Conservation (phyloP, 2,329 filamentous ascomycete genomes). For the Penicillium glabrum region DNA sequence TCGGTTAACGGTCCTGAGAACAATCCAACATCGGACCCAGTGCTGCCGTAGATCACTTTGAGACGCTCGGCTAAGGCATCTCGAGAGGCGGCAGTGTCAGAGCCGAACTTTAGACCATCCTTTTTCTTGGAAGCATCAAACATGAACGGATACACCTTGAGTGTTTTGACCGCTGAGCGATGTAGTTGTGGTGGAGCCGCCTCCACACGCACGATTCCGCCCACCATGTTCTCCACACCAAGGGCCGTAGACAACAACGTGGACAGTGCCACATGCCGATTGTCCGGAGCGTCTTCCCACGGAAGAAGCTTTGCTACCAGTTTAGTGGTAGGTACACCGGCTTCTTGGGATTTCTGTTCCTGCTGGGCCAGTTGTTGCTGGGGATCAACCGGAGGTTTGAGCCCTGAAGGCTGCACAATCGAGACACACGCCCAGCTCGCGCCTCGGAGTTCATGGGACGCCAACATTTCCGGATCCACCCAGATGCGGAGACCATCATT, state of each 20-base stretch:
- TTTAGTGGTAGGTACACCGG: constrained; percentile 60
- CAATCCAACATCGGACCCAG: constrained; percentile 60
- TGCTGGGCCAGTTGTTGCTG: constrained; percentile 68
- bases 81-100: constrained; percentile 78
- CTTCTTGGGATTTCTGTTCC: constrained; percentile 53
- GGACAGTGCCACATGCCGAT: constrained; percentile 76
- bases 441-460: constrained; percentile 70
- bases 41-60: constrained; percentile 66
- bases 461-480: constrained; percentile 76
- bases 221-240: constrained; percentile 71
- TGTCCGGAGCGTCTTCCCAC: constrained; percentile 87
- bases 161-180: constrained; percentile 62
- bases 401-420: constrained; percentile 77
- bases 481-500: constrained; percentile 70
- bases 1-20: constrained; percentile 86
- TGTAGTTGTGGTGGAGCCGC: constrained; percentile 72
- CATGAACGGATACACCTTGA: constrained; percentile 82
- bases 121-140: constrained; percentile 55
- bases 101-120: constrained; percentile 78
- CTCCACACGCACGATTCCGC: constrained; percentile 84
- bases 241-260: constrained; percentile 72
- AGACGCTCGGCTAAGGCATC: constrained; percentile 73
- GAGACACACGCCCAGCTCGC: constrained; percentile 77
- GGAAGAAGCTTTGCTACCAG: constrained; percentile 72
- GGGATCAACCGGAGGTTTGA: constrained; percentile 70